These are phyloP conservation scores for Pseudotsuga menziesii DNA, from an alignment of 75 land plant genomes.

Conservation along the genomic window DNA sequence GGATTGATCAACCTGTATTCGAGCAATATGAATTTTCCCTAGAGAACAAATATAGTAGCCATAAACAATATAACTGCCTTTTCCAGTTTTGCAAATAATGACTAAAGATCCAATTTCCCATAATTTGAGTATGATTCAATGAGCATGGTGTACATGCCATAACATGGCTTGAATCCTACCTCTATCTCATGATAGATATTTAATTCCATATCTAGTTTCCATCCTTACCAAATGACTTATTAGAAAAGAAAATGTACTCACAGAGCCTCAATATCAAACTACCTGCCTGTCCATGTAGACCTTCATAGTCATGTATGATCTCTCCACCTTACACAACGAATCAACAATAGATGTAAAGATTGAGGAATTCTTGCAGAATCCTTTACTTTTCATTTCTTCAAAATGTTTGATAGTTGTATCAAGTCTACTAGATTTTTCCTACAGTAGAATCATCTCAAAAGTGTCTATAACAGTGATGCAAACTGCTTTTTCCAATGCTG, in stretches of 20 bases:
- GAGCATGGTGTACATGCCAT: too few relatives aligned
- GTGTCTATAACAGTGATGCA: slow-evolving; percentile 40
- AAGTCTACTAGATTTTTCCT: slow-evolving; percentile 67
- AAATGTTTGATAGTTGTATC: slow-evolving; percentile 63
- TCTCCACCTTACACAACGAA: slow-evolving; percentile 72
- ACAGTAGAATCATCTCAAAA: slow-evolving; percentile 65
- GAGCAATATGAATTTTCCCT: too few relatives aligned
- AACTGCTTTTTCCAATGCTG: slow-evolving; percentile 32
- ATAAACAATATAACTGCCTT: too few relatives aligned
- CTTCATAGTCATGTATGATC: slow-evolving; percentile 57
- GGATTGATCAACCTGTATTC: too few relatives aligned
- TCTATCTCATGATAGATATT: too few relatives aligned
- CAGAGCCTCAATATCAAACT: slow-evolving; percentile 43
- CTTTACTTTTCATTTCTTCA: slow-evolving; percentile 50
- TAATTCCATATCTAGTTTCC: slow-evolving; percentile 13
- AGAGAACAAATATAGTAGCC: too few relatives aligned
- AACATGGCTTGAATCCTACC: too few relatives aligned
- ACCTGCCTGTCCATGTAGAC: slow-evolving; percentile 61
- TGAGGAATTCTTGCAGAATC: slow-evolving; percentile 22
- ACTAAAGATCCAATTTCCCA: too few relatives aligned
- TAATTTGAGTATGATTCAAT: too few relatives aligned
- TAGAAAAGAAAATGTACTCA: slow-evolving; percentile 48
- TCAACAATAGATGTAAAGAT: slow-evolving; percentile 62
- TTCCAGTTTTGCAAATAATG: too few relatives aligned
- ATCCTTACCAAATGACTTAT: slow-evolving; percentile 67